Evolutionary conservation across 805 yeast genomes (phyloP), one percentile per base, ranked within the genome.

Genomic region (Ogataea thermomethanolica): DNA sequence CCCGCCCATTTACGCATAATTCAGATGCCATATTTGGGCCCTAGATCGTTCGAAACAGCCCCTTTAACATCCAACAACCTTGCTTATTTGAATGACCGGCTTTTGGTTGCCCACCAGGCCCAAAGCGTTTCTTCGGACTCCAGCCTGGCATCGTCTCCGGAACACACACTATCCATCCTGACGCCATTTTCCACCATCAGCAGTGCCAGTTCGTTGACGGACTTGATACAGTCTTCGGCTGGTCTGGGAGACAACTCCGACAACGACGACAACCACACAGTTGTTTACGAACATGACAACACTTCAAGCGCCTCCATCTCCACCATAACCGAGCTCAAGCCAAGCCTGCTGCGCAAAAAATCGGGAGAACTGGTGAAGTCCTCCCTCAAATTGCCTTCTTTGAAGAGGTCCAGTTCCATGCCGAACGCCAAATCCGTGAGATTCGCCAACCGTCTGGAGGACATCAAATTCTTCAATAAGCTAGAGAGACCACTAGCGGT

Each of bases 401-500:
- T 70, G 25, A 48, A 46, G 31, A 59, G 67, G 53, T 69, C 62
- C 41, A 67, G 55, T 49, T 69, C 82, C 0, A 72, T 81, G 55
- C 85, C 82, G 13, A 61, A 61, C 41, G 47, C 65, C 9, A 81
- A 79, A 56, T 73, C 77, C 7, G 89, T 82, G 29, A 65, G 86
- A 39, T 82, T 82, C 58, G 84, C 87, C 1, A 58, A 74, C 5
- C 66, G 75, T 35, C 64, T 81, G 43, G 80, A 78, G 38, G 78
- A 78, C 29, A 73, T 83, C 41, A 81, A 81, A 58, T 74, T 76
- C 53, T 82, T 83, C 55, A 77, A 78, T 50, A 79, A 79, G 30
- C 58, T 62, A 21, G 81, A 76, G 35, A 75, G 74, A 46, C 88
- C 89, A 23, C 67, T 71, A 8, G 72, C 83, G 2, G 83, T 81